Base-by-base conservation (phyloP, 345 rosid genomes). In the Pistacia vera region DNA sequence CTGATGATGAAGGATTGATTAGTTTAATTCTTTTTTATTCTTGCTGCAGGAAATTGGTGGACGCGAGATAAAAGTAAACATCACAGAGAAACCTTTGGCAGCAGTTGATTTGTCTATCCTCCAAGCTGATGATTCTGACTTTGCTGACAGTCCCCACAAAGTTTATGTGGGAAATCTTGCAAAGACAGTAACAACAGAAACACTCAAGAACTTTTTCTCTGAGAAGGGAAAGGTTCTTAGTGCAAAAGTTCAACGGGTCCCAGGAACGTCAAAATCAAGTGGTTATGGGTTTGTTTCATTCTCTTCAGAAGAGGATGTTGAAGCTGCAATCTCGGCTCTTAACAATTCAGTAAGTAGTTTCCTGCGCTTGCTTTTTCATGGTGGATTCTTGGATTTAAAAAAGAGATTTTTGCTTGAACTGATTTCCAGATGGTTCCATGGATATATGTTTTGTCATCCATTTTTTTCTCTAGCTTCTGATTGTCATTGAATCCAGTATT, bases 91-190 rank as follows among this genome's bases (percentile, higher is more conserved):
- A 75, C 98, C 97, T 36, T 60, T 93, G 76, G 10, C 63, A 41
- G 61, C 85, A 10, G 73, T 82, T 52, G 97, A 91, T 70, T 28
- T 80, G 63, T 85, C 93, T 52, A 17, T 71, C 54, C 83, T 87
- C 63, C 94, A 91, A 76, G 80, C 86, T 0, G 98, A 95, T 70
- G 97, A 93, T 12, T 85, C 93, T 6, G 86, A 89, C 22, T 92
- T 90, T 75, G 58, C 88, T 46, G 97, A 93, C 69, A 87, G 95
- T 56, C 87, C 92, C 61, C 70, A 87, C 76, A 91, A 95, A 80
- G 92, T 93, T 13, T 95, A 95, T 70, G 91, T 90, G 44, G 98
- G 98, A 78, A 95, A 95, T 79, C 92, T 95, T 78, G 88, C 98
- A 18, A 95, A 89, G 86, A 85, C 88, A n/a, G 95, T 95, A 11